A percentile compares a stretch with the other conserved stretches of the same genome.
Evolutionary conservation across 768 basidiomycete species (phyloP).

Genomic region (Termitomyces sp.): DNA sequence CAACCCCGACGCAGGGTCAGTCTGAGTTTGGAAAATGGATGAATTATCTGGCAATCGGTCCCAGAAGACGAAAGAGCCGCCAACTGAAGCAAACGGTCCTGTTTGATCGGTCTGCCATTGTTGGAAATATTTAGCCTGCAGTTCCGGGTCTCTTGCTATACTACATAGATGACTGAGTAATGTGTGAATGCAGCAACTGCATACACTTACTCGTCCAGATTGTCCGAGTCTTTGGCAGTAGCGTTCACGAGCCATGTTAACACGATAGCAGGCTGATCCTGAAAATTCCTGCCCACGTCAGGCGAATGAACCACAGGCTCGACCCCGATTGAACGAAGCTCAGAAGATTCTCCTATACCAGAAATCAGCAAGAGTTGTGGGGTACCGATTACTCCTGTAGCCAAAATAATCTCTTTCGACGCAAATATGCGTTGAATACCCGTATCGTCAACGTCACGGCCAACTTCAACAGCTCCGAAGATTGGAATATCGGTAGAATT

Average conservation of each 20-base stretch:
- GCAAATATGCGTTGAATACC: neutral
- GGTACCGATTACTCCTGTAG: conserved; percentile 32
- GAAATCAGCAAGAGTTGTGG: conserved; percentile 20
- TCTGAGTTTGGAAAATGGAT: conserved; percentile 15
- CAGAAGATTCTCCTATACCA: conserved; percentile 21
- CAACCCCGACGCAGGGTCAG: conserved; percentile 28
- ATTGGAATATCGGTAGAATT: neutral
- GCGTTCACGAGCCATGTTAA: conserved; percentile 27
- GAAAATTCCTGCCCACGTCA: neutral
- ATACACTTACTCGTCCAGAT: neutral
- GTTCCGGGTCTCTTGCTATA: conserved; percentile 12
- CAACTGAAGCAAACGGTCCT: conserved; percentile 22
- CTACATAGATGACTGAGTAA: neutral
- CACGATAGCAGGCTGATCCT: neutral
- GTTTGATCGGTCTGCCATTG: conserved; percentile 26
- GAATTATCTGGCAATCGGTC: conserved; percentile 21
- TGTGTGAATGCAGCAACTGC: neutral
- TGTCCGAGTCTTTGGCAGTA: conserved; percentile 24
- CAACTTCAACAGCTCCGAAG: neutral
- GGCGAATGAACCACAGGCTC: conserved; percentile 22
- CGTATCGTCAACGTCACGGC: neutral
- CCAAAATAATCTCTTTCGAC: neutral
- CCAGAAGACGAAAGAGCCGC: conserved; percentile 22
- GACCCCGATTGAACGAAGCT: conserved; percentile 20
- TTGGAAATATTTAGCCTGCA: conserved; percentile 17